Percentiles rank a stretch among this genome's conserved stretches.
Conservation (phyloP, 2,329 filamentous ascomycete species). For the Clarireedia sp. region DNA sequence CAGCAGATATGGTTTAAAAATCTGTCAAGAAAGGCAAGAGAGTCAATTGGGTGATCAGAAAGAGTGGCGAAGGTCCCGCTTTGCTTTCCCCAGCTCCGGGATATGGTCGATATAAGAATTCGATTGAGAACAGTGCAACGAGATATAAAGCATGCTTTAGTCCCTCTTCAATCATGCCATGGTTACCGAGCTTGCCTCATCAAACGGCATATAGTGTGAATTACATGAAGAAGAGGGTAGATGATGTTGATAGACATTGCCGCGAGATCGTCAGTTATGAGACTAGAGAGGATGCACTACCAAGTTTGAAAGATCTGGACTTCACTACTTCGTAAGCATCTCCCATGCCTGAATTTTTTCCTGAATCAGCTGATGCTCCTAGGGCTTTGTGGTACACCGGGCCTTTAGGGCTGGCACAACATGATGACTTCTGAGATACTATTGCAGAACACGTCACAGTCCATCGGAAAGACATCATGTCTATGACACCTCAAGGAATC, state of each 20-base stretch:
- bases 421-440: conserved; percentile 24
- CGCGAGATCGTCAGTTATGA: not conserved
- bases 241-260: not conserved
- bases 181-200: not conserved
- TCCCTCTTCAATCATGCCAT: conserved; percentile 3
- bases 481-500: not conserved
- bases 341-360: not conserved
- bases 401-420: conserved; percentile 24
- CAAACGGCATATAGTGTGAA: not conserved
- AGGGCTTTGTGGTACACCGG: conserved; percentile 24
- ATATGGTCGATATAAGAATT: conserved; percentile 1
- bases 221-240: not conserved
- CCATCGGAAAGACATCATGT: not conserved
- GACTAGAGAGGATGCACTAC: not conserved
- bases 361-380: not conserved
- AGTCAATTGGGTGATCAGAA: conserved; percentile 2
- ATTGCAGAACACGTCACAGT: conserved; percentile 12
- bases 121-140: conserved; percentile 11
- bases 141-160: not conserved
- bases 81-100: not conserved
- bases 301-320: not conserved
- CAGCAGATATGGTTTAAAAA: conserved; percentile 6
- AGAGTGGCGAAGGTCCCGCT: conserved; percentile 6
- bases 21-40: not conserved
- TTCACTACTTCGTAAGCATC: conserved; percentile 3